Evolutionary conservation across 129 eudicot species (phyloP), one percentile per base, ranked within the genome.

Genomic region (Tanacetum coccineum): DNA sequence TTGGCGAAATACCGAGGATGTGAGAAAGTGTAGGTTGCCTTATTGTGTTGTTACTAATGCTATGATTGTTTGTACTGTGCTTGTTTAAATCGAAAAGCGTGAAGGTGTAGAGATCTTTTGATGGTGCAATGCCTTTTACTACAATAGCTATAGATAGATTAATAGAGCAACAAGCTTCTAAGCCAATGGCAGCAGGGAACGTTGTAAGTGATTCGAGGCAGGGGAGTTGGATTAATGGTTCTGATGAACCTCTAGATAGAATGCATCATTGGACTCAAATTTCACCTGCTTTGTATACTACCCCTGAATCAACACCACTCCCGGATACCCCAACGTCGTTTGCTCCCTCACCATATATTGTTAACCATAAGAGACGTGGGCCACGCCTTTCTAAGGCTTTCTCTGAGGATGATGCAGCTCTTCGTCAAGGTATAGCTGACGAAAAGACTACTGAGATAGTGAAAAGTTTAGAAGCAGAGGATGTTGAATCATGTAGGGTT

Each of bases 361-460:
- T 92, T 67, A 84, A 92, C 68, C 98, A 92, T 84, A 92, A 92
- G 85, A 65, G 98, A 36, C 87, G 96, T 63, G 98, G 98, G 52
- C 98, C 96, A 39, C 84, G 96, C 1, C 87, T 92, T 53, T 70
- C 81, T 42, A 82, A 88, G 79, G 74, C 89, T 62, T 69, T 55
- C 40, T 78, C 95, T 15, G 87, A 81, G 63, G 85, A 84, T 39
- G 82, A 78, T 65, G 75, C 81, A 39, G 82, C 76, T 20, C 39
- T 73, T 70, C 19, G 19, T 6, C 62, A 70, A 60, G 66, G 26
- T 51, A 39, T 47, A 48, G 10, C 42, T 19, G 87, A 62, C 58
- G 86, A 78, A 78, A 81, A 75, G 56, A 80, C 30, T 9, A 26
- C 3, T 42, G 80, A 15, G 46, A 66, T 64, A 5, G 81, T 65